A percentile compares a stretch with the other conserved stretches of the same genome.
Conservation (phyloP, 129 eudicot genomes). For the sunflower (Helianthus annuus) region HanXRQr2.0-SUNRISE NC_035437.2:123633538-123634037, state of each 20-base stretch:
- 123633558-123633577: slow-evolving; percentile 22
- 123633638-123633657: slow-evolving; percentile 37
- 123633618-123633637: slow-evolving; percentile 23
- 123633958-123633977: neutral
- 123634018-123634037: no score
- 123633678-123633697: slow-evolving; percentile 63
- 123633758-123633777: slow-evolving; percentile 62
- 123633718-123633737: slow-evolving; percentile 61
- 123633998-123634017: no score
- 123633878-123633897: slow-evolving; percentile 53
- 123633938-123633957: slow-evolving; percentile 3
- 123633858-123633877: slow-evolving; percentile 47
- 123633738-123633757: slow-evolving; percentile 75
- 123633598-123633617: slow-evolving; percentile 20
- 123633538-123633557: slow-evolving; percentile 39
- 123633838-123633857: slow-evolving; percentile 42
- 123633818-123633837: slow-evolving; percentile 34
- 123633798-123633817: slow-evolving; percentile 42
- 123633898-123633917: slow-evolving; percentile 54
- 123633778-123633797: slow-evolving; percentile 50
- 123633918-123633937: neutral
- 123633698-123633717: slow-evolving; percentile 69
- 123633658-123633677: slow-evolving; percentile 63
- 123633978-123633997: neutral
- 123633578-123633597: slow-evolving; percentile 21